Evolutionary conservation across 2,329 filamentous ascomycete genomes (phyloP), one percentile per base, ranked within the genome.

Genomic region (Nemania sp.): DNA sequence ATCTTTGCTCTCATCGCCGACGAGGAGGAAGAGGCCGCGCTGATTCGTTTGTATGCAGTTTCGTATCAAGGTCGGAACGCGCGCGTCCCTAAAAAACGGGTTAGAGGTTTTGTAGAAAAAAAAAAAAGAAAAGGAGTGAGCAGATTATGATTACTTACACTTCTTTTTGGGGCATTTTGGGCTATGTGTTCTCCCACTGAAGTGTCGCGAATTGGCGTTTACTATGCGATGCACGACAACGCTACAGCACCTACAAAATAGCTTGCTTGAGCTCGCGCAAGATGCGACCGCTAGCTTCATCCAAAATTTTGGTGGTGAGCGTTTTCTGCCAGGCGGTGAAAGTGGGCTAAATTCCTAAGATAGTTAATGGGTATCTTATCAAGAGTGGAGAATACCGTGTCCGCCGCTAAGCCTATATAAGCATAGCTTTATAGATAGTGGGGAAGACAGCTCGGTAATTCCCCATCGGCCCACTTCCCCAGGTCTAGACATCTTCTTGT

Each of bases 11-110:
- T 70, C 64, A 80, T 99, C 94, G 77, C 96, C 96, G 53, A 99
- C 95, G 26, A 99, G 90, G 66, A 99, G 93, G 81, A 99, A 97
- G 85, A 99, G 98, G 83, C 93, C 97, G 80, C 96, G 89, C 85
- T 98, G 98, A 88, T 97, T 98, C 81, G 98, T 94, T 81, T 93
- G 93, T 70, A 94, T 86, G 73, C 92, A 92, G 92, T 97, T 98
- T 79, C 91, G 89, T 77, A 98, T 95, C 75, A 98, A 89, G 80
- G 94, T 91, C 68, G 92, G 92, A 76, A 98, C 97, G 81, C 94
- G 92, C 83, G 92, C 92, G 82, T 97, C 94, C 78, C 93, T 94
- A 71, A 35, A 64, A 51, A 45, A 58, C 18, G 57, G 24, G 45
- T 63, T 35, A 51, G 35, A 63, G 43, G 64, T 32, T 62, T 61